phyloP scores from a whole-genome alignment of 2,329 filamentous ascomycete species.

The Akanthomyces lecanii region DNA sequence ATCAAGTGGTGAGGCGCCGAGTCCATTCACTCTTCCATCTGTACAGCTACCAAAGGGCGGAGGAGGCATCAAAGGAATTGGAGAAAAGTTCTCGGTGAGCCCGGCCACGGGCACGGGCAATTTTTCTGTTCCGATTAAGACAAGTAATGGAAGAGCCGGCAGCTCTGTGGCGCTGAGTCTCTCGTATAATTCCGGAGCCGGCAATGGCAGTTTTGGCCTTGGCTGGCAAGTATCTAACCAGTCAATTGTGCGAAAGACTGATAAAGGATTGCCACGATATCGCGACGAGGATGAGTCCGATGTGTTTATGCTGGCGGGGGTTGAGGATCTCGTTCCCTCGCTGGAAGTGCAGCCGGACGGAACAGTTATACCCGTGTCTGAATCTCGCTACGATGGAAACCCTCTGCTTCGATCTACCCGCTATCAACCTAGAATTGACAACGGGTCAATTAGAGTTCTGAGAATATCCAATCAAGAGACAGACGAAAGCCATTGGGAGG shows the following conservation, averaged over 20 bases:
- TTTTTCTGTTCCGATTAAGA: slow-evolving; percentile 18
- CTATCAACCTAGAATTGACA: slow-evolving; percentile 23
- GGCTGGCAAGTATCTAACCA: slow-evolving; percentile 25
- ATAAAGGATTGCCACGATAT: slow-evolving; percentile 25
- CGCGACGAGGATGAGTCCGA: slow-evolving; percentile 21
- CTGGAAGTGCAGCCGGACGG: slow-evolving; percentile 8
- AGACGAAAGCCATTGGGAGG: slow-evolving; percentile 22
- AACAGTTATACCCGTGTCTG: neutral
- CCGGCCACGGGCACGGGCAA: slow-evolving; percentile 16
- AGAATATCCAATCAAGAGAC: slow-evolving; percentile 16
- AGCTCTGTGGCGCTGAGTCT: slow-evolving; percentile 18
- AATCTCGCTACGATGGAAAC: neutral
- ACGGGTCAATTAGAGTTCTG: slow-evolving; percentile 20
- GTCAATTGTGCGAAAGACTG: slow-evolving; percentile 25
- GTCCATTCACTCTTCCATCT: slow-evolving; percentile 8
- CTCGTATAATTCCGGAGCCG: slow-evolving; percentile 25
- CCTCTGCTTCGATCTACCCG: slow-evolving; percentile 12
- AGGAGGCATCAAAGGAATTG: slow-evolving; percentile 13
- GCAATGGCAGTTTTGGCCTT: slow-evolving; percentile 28
- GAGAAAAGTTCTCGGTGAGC: slow-evolving; percentile 18
- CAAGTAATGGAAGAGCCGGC: slow-evolving; percentile 13
- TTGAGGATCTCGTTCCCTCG: slow-evolving; percentile 27
- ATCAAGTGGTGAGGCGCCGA: neutral
- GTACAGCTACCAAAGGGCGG: slow-evolving; percentile 10
- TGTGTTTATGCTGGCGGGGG: slow-evolving; percentile 23